Conservation (phyloP, 768 basidiomycete genomes). For the Amanita polypyramis region DNA sequence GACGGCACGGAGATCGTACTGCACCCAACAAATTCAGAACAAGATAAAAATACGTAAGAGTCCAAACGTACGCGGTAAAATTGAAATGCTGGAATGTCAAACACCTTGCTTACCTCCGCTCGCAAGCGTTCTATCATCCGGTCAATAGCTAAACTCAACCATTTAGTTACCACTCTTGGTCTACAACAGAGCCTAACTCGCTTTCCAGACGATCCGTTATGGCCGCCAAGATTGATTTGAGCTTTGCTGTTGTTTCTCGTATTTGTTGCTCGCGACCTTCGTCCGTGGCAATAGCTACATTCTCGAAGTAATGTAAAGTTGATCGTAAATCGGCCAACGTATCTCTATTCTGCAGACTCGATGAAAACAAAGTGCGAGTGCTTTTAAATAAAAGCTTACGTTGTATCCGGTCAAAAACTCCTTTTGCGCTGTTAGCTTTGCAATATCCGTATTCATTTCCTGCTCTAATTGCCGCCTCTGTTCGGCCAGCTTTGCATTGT, state of each 20-base stretch:
- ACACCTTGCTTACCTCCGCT: constrained; percentile 31
- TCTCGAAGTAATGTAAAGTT: constrained; percentile 61
- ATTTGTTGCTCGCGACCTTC: constrained; percentile 34
- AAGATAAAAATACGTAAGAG: neutral
- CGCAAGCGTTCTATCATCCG: constrained; percentile 34
- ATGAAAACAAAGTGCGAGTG: neutral
- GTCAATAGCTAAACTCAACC: constrained; percentile 37
- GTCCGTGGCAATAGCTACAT: constrained; percentile 43
- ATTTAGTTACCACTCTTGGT: neutral
- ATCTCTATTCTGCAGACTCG: constrained; percentile 42
- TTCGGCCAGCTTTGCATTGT: constrained; percentile 38
- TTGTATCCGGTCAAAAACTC: constrained; percentile 40
- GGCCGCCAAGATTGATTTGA: constrained; percentile 40
- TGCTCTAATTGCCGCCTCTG: constrained; percentile 25
- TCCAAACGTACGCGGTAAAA: constrained; percentile 36
- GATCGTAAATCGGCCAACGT: constrained; percentile 50
- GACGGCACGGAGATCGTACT: constrained; percentile 79
- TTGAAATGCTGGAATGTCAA: constrained; percentile 58
- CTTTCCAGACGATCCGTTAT: constrained; percentile 48
- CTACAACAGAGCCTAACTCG: constrained; percentile 16
- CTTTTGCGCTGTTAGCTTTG: constrained; percentile 33
- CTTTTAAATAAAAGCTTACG: constrained; percentile 26
- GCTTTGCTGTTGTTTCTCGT: constrained; percentile 32
- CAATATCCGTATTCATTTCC: constrained; percentile 37
- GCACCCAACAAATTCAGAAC: neutral